Percentiles rank a stretch among this genome's conserved stretches.
These are phyloP conservation scores for Solanum hybrid DNA, from an alignment of 305 asterid species.

Conservation along the genomic window DNA sequence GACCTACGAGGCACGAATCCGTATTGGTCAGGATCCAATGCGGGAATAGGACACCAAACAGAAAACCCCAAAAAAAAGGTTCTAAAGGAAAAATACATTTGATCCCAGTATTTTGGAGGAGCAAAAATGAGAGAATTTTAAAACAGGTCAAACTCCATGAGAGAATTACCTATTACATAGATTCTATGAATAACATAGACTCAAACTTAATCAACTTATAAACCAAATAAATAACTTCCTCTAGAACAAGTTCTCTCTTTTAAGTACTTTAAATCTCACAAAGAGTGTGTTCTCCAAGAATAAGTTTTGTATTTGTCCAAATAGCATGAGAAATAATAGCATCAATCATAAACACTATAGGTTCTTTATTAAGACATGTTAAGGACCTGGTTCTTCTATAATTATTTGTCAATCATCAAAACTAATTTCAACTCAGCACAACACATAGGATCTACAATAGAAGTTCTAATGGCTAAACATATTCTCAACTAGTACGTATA, in stretches of 20 bases:
- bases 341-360: background rate
- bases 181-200: background rate
- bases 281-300: background rate
- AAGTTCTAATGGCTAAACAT: background rate
- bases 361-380: background rate
- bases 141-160: background rate
- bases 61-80: too few relatives aligned
- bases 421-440: background rate
- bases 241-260: background rate
- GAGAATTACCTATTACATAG: background rate
- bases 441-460: background rate
- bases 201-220: background rate
- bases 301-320: background rate
- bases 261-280: background rate
- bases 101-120: background rate
- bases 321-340: background rate
- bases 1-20: background rate
- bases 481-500: background rate
- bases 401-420: background rate
- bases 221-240: background rate
- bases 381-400: background rate
- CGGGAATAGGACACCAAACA: too few relatives aligned
- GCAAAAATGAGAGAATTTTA: background rate
- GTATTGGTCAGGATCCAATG: accelerated
- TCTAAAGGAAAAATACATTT: background rate